Conservation (phyloP, 1,139 yeast genomes). For the Chernovozyma sophiae-reginae region DNA sequence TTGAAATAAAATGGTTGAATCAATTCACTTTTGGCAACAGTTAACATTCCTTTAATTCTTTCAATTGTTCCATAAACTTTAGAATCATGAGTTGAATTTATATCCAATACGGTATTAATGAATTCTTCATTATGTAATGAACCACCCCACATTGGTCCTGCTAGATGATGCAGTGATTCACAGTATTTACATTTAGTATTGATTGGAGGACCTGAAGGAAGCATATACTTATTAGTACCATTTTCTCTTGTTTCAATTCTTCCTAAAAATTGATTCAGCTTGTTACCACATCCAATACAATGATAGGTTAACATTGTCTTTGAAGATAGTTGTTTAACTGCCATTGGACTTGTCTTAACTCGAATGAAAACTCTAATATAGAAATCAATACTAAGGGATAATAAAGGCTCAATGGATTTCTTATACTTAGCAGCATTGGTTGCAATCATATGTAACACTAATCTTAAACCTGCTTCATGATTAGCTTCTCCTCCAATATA, state of each 20-base stretch:
- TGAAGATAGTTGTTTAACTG: constrained; percentile 71
- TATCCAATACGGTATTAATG: constrained; percentile 55
- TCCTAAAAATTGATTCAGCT: constrained; percentile 71
- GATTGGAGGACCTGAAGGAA: constrained; percentile 55
- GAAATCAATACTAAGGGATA: constrained; percentile 84
- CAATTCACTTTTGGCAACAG: constrained; percentile 73
- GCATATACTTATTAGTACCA: constrained; percentile 43
- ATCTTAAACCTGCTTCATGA: constrained; percentile 88
- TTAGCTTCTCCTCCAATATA: constrained; percentile 74
- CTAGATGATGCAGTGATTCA: constrained; percentile 64
- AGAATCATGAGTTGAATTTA: constrained; percentile 47
- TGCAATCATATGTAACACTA: constrained; percentile 73
- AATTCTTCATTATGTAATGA: constrained; percentile 66
- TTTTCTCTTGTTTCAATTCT: constrained; percentile 34
- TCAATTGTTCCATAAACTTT: constrained; percentile 70
- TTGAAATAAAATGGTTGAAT: constrained; percentile 76
- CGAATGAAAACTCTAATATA: constrained; percentile 83
- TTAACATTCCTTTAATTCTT: constrained; percentile 88
- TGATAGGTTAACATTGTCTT: constrained; percentile 75
- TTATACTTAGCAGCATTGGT: constrained; percentile 87
- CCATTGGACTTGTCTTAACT: constrained; percentile 71
- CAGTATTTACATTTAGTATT: constrained; percentile 65
- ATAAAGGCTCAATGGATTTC: constrained; percentile 78
- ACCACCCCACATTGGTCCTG: constrained; percentile 98
- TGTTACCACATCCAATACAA: constrained; percentile 85